These are phyloP conservation scores for Quercus wislizeni DNA, from an alignment of 306 rosid species.

Conservation along the genomic window DNA sequence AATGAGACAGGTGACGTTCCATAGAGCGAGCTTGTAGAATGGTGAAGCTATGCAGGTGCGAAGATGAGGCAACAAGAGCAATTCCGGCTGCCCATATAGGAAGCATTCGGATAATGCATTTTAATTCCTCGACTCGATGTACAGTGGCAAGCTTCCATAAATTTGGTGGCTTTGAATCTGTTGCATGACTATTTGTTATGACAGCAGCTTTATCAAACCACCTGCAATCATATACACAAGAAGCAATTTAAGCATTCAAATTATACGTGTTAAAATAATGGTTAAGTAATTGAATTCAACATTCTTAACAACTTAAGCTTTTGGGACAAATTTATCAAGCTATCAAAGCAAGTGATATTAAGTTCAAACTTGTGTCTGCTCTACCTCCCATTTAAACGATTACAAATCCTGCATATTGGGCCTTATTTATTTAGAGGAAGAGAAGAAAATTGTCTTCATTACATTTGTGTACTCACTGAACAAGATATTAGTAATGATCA, in stretches of 20 bases:
- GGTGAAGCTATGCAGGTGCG: conserved; percentile 63
- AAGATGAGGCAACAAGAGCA: conserved; percentile 45
- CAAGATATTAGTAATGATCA: too few species aligned
- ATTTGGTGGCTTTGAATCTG: conserved; percentile 40
- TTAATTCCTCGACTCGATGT: conserved; percentile 77
- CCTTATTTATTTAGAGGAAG: too few species aligned
- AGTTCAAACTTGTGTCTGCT: too few species aligned
- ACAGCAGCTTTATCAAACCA: conserved; percentile 84
- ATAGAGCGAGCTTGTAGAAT: conserved; percentile 75
- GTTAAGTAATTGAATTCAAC: too few species aligned
- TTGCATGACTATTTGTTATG: conserved; percentile 28
- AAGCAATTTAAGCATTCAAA: not conserved
- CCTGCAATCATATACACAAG: conserved; percentile 25
- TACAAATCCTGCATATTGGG: too few species aligned
- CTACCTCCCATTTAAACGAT: too few species aligned
- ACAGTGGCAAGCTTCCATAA: conserved; percentile 69
- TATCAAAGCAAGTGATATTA: too few species aligned
- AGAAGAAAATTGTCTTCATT: too few species aligned
- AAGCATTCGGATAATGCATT: conserved; percentile 65
- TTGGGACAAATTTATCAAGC: too few species aligned
- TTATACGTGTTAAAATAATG: not conserved
- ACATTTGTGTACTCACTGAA: too few species aligned
- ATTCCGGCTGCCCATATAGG: conserved; percentile 77
- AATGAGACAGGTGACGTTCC: conserved; percentile 54
- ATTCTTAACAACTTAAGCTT: too few species aligned